phyloP scores from a whole-genome alignment of 306 rosid genomes.

The barrel medic (Medicago truncatula) region MtrunA17r5.0-ANR NC_053046.1:10996501-10997000 shows the following conservation, averaged over 20 bases:
- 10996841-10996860: not conserved
- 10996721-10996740: conserved; percentile 66
- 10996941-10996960: too few species aligned
- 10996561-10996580: conserved; percentile 7
- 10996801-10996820: conserved; percentile 76
- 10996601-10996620: conserved; percentile 31
- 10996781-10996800: conserved; percentile 80
- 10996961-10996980: too few species aligned
- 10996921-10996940: too few species aligned
- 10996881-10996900: not conserved
- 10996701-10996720: conserved; percentile 41
- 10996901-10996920: too few species aligned
- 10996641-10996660: conserved; percentile 1
- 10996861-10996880: conserved; percentile 6
- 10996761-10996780: conserved; percentile 83
- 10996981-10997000: too few species aligned
- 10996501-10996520: not conserved
- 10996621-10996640: conserved; percentile 22
- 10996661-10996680: conserved; percentile 19
- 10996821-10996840: not conserved
- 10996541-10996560: conserved; percentile 16
- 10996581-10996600: not conserved
- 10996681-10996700: conserved; percentile 43
- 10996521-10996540: conserved; percentile 2
- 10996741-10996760: conserved; percentile 54